Evolutionary conservation across 2,329 filamentous ascomycete genomes (phyloP).

Genomic region (Cyphellophora europaea): DNA sequence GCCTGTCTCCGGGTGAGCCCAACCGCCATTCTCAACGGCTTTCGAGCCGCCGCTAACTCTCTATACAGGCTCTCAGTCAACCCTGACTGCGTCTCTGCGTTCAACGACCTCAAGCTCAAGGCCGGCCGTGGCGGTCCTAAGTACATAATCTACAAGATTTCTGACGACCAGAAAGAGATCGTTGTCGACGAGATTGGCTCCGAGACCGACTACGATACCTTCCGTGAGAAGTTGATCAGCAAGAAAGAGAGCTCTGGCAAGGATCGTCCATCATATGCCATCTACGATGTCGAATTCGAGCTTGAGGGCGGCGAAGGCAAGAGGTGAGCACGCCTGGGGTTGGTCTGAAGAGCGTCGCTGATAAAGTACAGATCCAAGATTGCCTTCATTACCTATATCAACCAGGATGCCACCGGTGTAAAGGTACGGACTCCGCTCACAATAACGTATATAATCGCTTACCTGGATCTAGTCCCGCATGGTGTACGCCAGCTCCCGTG

Average conservation of each 20-base stretch:
- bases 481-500: conserved; percentile 41
- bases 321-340: too few relatives aligned
- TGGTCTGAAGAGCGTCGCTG: too few relatives aligned
- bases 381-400: conserved; percentile 35
- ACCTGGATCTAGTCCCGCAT: conserved; percentile 32
- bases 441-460: neutral
- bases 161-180: conserved; percentile 40
- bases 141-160: conserved; percentile 44
- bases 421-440: conserved; percentile 12
- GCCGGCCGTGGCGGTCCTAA: conserved; percentile 35
- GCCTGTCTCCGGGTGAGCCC: conserved; percentile 19
- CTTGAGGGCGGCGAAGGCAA: conserved; percentile 38
- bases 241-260: conserved; percentile 34
- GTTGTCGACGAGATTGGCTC: conserved; percentile 36
- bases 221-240: conserved; percentile 34
- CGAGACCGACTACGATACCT: conserved; percentile 38
- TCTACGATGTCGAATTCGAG: conserved; percentile 42
- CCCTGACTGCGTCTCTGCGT: conserved; percentile 36
- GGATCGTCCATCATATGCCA: conserved; percentile 37
- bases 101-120: conserved; percentile 39
- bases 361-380: conserved; percentile 35
- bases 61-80: conserved; percentile 33
- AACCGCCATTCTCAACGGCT: neutral
- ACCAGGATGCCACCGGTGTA: conserved; percentile 19
- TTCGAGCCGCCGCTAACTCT: conserved; percentile 4